Evolutionary conservation across 768 basidiomycete species (phyloP).

Genomic region (Lactarius psammicola): DNA sequence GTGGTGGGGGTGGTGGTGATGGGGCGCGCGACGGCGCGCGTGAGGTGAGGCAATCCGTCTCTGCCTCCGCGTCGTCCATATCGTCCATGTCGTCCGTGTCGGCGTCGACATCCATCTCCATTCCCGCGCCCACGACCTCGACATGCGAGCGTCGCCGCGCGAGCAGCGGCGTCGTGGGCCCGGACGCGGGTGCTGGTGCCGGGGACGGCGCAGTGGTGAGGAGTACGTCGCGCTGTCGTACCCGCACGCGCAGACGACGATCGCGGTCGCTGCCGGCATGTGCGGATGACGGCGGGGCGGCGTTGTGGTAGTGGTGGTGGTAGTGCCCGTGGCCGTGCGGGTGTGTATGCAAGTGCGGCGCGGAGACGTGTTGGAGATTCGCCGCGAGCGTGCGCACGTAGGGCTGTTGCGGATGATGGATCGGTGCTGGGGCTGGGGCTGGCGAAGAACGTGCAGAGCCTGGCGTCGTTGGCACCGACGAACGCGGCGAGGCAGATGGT

Average conservation of each 20-base stretch:
- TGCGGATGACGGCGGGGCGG: neutral
- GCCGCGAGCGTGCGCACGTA: neutral
- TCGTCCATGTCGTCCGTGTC: slow-evolving; percentile 32
- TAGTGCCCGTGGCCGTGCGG: slow-evolving; percentile 17
- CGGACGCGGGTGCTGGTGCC: neutral
- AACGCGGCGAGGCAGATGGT: slow-evolving; percentile 24
- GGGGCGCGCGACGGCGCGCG: slow-evolving; percentile 44
- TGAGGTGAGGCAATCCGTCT: slow-evolving; percentile 55
- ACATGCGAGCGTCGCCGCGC: slow-evolving; percentile 12
- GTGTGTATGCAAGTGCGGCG: slow-evolving; percentile 14
- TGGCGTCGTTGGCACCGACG: slow-evolving; percentile 24
- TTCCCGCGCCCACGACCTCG: slow-evolving; percentile 23
- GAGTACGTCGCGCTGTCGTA: slow-evolving; percentile 17
- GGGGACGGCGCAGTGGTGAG: neutral
- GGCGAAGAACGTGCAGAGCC: slow-evolving; percentile 7
- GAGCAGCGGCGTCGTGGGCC: neutral
- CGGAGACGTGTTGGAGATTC: slow-evolving; percentile 5
- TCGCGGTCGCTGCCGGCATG: neutral
- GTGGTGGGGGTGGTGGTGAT: slow-evolving; percentile 38
- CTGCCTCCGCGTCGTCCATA: slow-evolving; percentile 37
- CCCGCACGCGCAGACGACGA: slow-evolving; percentile 13
- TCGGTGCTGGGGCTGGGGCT: neutral
- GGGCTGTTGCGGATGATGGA: slow-evolving; percentile 17
- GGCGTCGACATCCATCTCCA: slow-evolving; percentile 36
- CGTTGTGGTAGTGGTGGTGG: slow-evolving; percentile 21